A percentile compares a stretch with the other conserved stretches of the same genome.
These are phyloP conservation scores for Annona cherimola DNA, from an alignment of 164 flowering plant species.

Conservation along the genomic window DNA sequence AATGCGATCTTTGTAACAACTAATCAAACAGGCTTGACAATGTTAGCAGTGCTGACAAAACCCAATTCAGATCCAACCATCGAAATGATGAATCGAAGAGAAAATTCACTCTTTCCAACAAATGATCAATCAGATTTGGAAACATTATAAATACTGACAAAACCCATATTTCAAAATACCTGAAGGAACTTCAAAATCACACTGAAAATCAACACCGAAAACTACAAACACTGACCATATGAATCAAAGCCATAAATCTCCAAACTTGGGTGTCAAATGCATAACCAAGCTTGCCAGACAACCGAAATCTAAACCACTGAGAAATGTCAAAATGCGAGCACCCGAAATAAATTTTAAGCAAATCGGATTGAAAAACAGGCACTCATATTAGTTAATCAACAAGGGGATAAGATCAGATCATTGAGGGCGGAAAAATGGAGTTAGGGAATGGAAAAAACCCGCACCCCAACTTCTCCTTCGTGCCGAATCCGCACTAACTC, in stretches of 20 bases:
- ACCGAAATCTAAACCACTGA: not conserved
- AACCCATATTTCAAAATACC: slow-evolving; percentile 8
- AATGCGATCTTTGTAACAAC: not conserved
- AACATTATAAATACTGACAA: not conserved
- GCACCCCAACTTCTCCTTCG: slow-evolving; percentile 75
- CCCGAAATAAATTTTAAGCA: slow-evolving; percentile 13
- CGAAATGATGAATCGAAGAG: not conserved
- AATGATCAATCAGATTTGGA: not conserved
- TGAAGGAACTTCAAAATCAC: slow-evolving; percentile 1
- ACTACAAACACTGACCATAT: not conserved
- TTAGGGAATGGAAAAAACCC: slow-evolving; percentile 12
- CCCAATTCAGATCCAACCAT: not conserved
- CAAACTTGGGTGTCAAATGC: not conserved
- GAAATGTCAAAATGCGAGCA: not conserved
- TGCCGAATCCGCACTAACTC: slow-evolving; percentile 80
- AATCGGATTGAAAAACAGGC: not conserved
- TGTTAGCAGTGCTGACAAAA: not conserved
- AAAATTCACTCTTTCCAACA: too few relatives aligned
- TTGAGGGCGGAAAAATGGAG: slow-evolving; percentile 5
- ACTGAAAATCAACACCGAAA: not conserved
- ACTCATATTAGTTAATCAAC: too few relatives aligned
- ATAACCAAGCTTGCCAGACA: not conserved
- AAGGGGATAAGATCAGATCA: not conserved
- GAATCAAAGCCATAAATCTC: not conserved
- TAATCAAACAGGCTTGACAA: not conserved